Conservation (phyloP, 306 rosid genomes). For the Lathyrus tuberosus region DNA sequence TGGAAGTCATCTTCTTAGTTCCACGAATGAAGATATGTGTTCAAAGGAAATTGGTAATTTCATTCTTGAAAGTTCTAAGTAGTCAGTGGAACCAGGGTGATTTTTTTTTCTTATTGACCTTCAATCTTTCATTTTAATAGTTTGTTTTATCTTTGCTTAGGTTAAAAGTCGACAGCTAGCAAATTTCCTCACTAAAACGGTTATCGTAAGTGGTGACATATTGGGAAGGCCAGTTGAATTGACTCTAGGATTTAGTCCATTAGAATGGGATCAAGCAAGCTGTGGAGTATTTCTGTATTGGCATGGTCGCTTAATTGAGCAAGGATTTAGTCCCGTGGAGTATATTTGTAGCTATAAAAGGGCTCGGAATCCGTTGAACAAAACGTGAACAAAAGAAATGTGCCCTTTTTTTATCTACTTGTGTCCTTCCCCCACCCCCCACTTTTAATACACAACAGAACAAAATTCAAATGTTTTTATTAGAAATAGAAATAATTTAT, state of each 20-base stretch:
- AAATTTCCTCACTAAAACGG: conserved; percentile 54
- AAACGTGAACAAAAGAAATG: background rate
- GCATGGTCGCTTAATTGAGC: conserved; percentile 70
- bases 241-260: conserved; percentile 51
- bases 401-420: background rate
- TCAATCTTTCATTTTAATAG: conserved; percentile 22
- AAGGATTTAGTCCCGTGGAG: conserved; percentile 22
- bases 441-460: background rate
- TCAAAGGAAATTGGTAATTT: conserved; percentile 55
- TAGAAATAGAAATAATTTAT: too few species aligned
- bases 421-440: background rate
- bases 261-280: conserved; percentile 63
- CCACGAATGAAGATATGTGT: conserved; percentile 63
- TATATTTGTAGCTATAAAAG: background rate
- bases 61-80: conserved; percentile 30
- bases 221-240: conserved; percentile 47
- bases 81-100: background rate
- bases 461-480: background rate
- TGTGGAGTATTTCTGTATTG: conserved; percentile 64
- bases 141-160: conserved; percentile 41
- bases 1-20: conserved; percentile 62
- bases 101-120: conserved; percentile 5
- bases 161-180: conserved; percentile 57
- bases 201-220: conserved; percentile 42
- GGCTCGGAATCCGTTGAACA: background rate